Percentiles rank a stretch among this genome's conserved stretches.
phyloP scores from a whole-genome alignment of 768 basidiomycete genomes.

The Gloeopeniophorella convolvens region DNA sequence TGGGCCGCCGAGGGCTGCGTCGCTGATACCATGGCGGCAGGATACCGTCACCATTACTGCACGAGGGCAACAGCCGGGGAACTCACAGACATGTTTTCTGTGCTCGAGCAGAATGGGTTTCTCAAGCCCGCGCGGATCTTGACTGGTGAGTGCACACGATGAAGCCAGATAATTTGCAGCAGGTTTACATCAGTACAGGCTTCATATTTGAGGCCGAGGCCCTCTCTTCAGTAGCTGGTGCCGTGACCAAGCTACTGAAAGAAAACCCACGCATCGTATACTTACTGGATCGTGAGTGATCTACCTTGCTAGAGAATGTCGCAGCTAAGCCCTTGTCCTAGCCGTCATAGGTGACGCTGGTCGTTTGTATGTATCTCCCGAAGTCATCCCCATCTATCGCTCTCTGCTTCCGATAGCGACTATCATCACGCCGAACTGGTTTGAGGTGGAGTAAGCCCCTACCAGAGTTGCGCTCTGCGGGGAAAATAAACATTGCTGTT shows the following conservation, averaged over 20 bases:
- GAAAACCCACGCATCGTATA: conserved; percentile 64
- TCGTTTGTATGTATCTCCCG: conserved; percentile 77
- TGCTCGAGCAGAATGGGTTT: conserved; percentile 71
- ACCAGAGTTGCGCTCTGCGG: background rate
- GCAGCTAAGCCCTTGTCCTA: conserved; percentile 28
- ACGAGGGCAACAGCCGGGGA: conserved; percentile 73
- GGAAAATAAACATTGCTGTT: background rate
- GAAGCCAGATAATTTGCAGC: background rate
- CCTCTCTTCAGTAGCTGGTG: conserved; percentile 54
- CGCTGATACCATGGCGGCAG: conserved; percentile 34
- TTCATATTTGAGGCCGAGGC: conserved; percentile 86
- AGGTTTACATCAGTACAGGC: conserved; percentile 36
- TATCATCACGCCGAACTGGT: conserved; percentile 97
- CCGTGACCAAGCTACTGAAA: conserved; percentile 55
- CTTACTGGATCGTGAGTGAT: conserved; percentile 79
- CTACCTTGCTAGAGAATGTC: background rate
- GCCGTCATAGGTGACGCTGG: conserved; percentile 95
- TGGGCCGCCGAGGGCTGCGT: background rate
- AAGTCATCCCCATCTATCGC: conserved; percentile 84
- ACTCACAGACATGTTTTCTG: conserved; percentile 65
- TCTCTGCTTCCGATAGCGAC: conserved; percentile 73
- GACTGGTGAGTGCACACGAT: conserved; percentile 47
- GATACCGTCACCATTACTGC: conserved; percentile 79
- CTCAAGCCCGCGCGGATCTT: conserved; percentile 66
- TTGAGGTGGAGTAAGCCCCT: conserved; percentile 84